Percentiles rank a stretch among this genome's conserved stretches.
Evolutionary conservation across 306 rosid genomes (phyloP).

Genomic region (Rosa rugosa): DNA sequence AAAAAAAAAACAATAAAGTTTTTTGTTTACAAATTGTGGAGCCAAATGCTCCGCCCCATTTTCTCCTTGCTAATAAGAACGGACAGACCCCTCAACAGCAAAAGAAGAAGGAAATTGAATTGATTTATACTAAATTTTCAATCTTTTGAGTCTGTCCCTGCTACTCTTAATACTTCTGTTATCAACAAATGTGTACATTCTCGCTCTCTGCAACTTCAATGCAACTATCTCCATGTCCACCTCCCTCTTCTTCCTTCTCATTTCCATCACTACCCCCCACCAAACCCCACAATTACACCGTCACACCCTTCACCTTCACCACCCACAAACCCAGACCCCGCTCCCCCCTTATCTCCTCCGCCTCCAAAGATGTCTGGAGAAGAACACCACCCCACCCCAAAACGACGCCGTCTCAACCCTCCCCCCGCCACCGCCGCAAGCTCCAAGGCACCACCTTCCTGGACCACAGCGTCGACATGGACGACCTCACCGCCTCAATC

Average conservation of each 20-base stretch:
- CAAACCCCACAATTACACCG: slow-evolving; percentile 12
- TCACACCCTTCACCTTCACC: slow-evolving; percentile 8
- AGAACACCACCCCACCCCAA: slow-evolving; percentile 37
- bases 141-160: too few species aligned
- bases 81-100: too few species aligned
- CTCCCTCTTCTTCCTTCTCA: slow-evolving; percentile 27
- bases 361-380: slow-evolving; percentile 64
- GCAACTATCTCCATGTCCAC: neutral
- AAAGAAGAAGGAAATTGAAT: too few species aligned
- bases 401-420: slow-evolving; percentile 12
- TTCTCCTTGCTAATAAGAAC: too few species aligned
- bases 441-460: slow-evolving; percentile 32
- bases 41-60: too few species aligned
- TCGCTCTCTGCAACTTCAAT: slow-evolving; percentile 18
- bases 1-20: too few species aligned
- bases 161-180: neutral
- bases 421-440: slow-evolving; percentile 27
- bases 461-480: slow-evolving; percentile 85
- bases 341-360: slow-evolving; percentile 19
- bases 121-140: too few species aligned
- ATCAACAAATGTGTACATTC: slow-evolving; percentile 30
- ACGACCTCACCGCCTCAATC: slow-evolving; percentile 59
- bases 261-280: slow-evolving; percentile 20
- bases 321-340: slow-evolving; percentile 13
- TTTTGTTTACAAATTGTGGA: too few species aligned